phyloP scores from a whole-genome alignment of 306 rosid genomes.

The Dryas octopetala region DNA sequence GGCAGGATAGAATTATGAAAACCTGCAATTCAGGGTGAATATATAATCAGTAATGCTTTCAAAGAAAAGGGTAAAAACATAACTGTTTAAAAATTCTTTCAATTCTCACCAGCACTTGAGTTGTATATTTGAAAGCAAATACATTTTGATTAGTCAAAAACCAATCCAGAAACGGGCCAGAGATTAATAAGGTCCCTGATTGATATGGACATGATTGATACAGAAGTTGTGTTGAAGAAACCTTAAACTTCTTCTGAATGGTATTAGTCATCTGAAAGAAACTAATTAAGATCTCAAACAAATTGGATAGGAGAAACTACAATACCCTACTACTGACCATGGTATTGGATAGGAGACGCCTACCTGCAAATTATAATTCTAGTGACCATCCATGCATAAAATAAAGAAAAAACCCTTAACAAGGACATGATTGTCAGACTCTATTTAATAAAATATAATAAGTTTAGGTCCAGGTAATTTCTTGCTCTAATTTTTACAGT shows the following conservation, averaged over 20 bases:
- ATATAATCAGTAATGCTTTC: slow-evolving; percentile 4
- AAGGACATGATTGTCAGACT: not conserved
- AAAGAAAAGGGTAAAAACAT: not conserved
- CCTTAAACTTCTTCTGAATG: slow-evolving; percentile 91
- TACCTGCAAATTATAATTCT: not conserved
- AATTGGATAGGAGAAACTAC: slow-evolving; percentile 9
- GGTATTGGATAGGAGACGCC: not conserved
- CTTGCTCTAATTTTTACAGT: not conserved
- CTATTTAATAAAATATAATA: not conserved
- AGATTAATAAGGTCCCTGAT: slow-evolving; percentile 71
- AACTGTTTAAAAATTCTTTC: slow-evolving; percentile 4
- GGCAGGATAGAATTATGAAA: slow-evolving; percentile 84
- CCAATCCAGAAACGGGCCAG: slow-evolving; percentile 85
- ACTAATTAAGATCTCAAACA: slow-evolving; percentile 60
- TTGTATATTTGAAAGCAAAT: slow-evolving; percentile 81
- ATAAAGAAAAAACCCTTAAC: not conserved
- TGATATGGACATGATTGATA: slow-evolving; percentile 95
- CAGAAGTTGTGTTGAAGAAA: slow-evolving; percentile 94
- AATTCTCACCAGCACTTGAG: slow-evolving; percentile 85
- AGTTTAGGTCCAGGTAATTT: not conserved
- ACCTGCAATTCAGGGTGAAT: slow-evolving; percentile 46
- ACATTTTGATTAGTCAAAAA: slow-evolving; percentile 74
- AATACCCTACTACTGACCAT: not conserved
- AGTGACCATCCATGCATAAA: not conserved
- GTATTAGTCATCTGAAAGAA: slow-evolving; percentile 89